A percentile compares a stretch with the other conserved stretches of the same genome.
phyloP scores from a whole-genome alignment of 331 rosid genomes.

The Acacia concinna region DNA sequence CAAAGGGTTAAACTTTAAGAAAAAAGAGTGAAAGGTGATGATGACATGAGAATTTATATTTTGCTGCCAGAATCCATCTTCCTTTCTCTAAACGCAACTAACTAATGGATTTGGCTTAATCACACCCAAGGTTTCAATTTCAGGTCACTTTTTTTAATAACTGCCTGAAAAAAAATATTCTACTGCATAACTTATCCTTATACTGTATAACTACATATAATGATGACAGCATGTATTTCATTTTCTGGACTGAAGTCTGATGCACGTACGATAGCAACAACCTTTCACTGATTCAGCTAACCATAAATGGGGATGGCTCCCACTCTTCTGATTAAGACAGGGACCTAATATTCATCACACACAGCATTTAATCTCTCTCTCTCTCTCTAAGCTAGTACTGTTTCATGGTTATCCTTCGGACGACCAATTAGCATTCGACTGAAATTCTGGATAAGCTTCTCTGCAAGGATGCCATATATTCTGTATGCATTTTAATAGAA shows the following conservation, averaged over 20 bases:
- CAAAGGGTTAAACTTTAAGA: no score
- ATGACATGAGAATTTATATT: background rate
- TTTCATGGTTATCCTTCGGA: background rate
- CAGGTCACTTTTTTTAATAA: background rate
- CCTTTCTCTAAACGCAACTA: background rate
- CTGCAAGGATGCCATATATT: background rate
- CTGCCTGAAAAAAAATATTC: background rate
- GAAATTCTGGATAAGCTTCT: background rate
- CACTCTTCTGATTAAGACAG: slow-evolving; percentile 3
- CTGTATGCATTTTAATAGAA: background rate
- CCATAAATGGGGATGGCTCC: slow-evolving; percentile 4
- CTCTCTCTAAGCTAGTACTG: background rate
- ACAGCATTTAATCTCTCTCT: background rate
- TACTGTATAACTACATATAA: background rate
- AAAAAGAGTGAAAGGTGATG: no score
- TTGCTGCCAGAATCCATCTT: background rate
- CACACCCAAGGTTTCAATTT: background rate
- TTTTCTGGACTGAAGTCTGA: background rate
- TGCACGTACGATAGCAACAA: background rate
- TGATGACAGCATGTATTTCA: background rate
- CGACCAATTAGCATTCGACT: background rate
- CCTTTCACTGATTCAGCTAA: background rate
- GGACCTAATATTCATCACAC: background rate
- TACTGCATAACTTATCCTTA: slow-evolving; percentile 3
- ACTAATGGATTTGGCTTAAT: background rate